Percentiles rank a stretch among this genome's conserved stretches.
phyloP scores from a whole-genome alignment of 768 basidiomycete species.

The Agaricus subrufescens region DNA sequence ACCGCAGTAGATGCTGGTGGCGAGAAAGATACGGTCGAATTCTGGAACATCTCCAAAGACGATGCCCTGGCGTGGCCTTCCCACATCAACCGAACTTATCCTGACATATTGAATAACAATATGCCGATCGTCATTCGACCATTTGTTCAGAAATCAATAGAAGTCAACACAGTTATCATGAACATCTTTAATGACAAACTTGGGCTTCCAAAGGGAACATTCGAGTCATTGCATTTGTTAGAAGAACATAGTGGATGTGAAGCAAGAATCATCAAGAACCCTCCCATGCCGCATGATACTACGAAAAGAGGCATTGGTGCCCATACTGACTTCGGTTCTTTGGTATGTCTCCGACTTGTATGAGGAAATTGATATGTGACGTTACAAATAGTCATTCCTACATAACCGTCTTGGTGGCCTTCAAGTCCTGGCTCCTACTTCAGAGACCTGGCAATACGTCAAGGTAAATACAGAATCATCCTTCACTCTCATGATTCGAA shows the following conservation, averaged over 20 bases:
- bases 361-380: conserved; percentile 20
- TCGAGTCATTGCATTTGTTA: conserved; percentile 37
- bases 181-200: conserved; percentile 54
- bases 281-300: conserved; percentile 28
- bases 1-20: conserved; percentile 61
- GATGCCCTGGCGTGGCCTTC: conserved; percentile 59
- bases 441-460: conserved; percentile 64
- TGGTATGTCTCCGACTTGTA: conserved; percentile 33
- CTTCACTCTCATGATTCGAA: background rate
- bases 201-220: conserved; percentile 44
- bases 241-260: conserved; percentile 55
- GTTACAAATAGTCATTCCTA: conserved; percentile 48
- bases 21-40: conserved; percentile 51
- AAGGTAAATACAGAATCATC: conserved; percentile 32
- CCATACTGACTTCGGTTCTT: conserved; percentile 71
- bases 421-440: conserved; percentile 60
- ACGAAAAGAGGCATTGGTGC: conserved; percentile 49
- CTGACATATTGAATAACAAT: conserved; percentile 40
- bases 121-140: conserved; percentile 47
- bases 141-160: conserved; percentile 54
- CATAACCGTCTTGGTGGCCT: conserved; percentile 69
- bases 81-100: conserved; percentile 52
- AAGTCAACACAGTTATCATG: conserved; percentile 48
- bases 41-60: conserved; percentile 66
- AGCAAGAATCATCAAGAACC: conserved; percentile 47